phyloP scores from a whole-genome alignment of 495 filamentous ascomycete species.

The Talaromyces stipitatus region DNA sequence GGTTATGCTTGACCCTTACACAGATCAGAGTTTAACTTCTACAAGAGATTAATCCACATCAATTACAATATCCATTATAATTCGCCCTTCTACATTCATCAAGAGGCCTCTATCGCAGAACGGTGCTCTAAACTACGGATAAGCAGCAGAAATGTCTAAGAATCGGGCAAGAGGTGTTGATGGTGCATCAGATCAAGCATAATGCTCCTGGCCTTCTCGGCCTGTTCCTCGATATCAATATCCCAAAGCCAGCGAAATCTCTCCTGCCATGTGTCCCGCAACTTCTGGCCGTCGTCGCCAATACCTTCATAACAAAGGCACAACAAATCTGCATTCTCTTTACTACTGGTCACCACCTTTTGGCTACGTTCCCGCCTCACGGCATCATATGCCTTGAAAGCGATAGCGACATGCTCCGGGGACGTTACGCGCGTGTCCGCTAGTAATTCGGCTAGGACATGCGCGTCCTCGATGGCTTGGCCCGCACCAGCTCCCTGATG shows the following conservation, averaged over 20 bases:
- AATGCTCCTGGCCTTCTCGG: neutral
- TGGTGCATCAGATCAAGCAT: neutral
- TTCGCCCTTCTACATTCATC: too few species aligned
- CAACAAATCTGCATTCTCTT: constrained; percentile 32
- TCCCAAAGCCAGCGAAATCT: constrained; percentile 39
- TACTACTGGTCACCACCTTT: constrained; percentile 32
- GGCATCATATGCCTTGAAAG: constrained; percentile 54
- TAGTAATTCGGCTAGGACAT: constrained; percentile 50
- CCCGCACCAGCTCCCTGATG: constrained; percentile 65
- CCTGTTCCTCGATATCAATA: constrained; percentile 19
- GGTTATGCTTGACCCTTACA: too few species aligned
- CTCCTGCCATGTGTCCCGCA: constrained; percentile 30
- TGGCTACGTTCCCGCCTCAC: constrained; percentile 47
- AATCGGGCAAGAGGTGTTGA: too few species aligned
- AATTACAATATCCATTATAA: too few species aligned
- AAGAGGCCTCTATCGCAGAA: too few species aligned
- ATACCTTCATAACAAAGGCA: constrained; percentile 35
- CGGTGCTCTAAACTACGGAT: too few species aligned
- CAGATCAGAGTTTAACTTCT: too few species aligned
- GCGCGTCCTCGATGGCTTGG: constrained; percentile 61
- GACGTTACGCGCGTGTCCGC: constrained; percentile 26
- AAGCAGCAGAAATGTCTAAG: too few species aligned
- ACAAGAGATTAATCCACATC: too few species aligned
- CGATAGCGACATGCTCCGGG: constrained; percentile 18
- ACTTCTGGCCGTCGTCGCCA: constrained; percentile 33